phyloP scores from a whole-genome alignment of 2,329 filamentous ascomycete genomes.

The Fonsecaea multimorphosa region DNA sequence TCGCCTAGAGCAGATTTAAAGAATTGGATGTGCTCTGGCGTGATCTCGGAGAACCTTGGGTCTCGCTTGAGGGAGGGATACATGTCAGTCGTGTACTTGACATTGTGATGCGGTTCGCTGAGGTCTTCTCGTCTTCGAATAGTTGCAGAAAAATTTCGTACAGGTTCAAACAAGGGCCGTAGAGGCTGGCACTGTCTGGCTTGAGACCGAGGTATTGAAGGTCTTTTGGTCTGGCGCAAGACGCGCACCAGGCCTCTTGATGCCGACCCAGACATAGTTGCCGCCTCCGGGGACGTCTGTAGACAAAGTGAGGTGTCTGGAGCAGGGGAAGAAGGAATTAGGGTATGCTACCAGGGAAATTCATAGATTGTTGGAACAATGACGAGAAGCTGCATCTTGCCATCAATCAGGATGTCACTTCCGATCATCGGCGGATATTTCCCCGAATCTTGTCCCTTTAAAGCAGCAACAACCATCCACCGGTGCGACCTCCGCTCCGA shows the following conservation, averaged over 20 bases:
- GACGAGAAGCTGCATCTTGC: slow-evolving; percentile 9
- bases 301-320: background rate
- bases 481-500: background rate
- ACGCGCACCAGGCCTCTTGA: slow-evolving; percentile 26
- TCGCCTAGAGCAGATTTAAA: slow-evolving; percentile 83
- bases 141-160: slow-evolving; percentile 32
- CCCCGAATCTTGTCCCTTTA: background rate
- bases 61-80: slow-evolving; percentile 81
- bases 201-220: slow-evolving; percentile 23
- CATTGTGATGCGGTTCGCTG: slow-evolving; percentile 33
- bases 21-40: slow-evolving; percentile 76
- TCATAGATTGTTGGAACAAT: slow-evolving; percentile 2
- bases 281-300: background rate
- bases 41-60: slow-evolving; percentile 71
- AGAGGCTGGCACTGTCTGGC: slow-evolving; percentile 17
- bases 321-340: background rate
- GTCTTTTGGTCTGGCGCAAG: slow-evolving; percentile 27
- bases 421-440: background rate
- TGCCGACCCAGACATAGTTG: slow-evolving; percentile 25
- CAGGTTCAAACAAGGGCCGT: slow-evolving; percentile 18
- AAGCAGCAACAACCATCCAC: background rate
- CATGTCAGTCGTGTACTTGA: slow-evolving; percentile 83
- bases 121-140: slow-evolving; percentile 28
- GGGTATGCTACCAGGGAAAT: background rate
- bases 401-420: background rate